Base-by-base conservation (phyloP, 805 yeast genomes). In the Candida khao-thaluensis region DNA sequence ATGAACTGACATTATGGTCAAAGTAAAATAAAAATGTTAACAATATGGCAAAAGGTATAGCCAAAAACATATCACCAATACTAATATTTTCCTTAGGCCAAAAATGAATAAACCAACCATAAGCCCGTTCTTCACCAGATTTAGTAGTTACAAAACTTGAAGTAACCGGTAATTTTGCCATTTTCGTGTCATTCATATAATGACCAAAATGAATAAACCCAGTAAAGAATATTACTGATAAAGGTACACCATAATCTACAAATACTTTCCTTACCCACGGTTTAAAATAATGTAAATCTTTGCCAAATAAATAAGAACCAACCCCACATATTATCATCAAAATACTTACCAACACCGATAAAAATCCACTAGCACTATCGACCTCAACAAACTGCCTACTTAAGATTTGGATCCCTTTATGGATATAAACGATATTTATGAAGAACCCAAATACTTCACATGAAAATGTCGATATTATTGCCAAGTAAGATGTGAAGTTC, bases 121-220 rank as follows among this genome's bases (percentile, higher is more conserved):
- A 74, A 6, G 72, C 66, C 38, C 82, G 53, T 6, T 39, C 53
- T 42, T 34, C 47, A 30, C 57, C 64, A 24, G 21, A 45, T 25
- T 34, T 47, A 0, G 96, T 87, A 2, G 99, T 97, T 25, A 70
- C 72, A 54, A 83, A 93, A 0, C 96, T 69, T 40, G 70, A 70
- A 1, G 87, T 76, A 12, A 79, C 81, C 2, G 95, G 93, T 27
- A 93, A 67, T 33, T 64, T 72, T 22, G 77, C 75, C 48, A 91
- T 71, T 10, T 71, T 47, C 1, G 85, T 76, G 16, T 69, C 54
- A n/a, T 69, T 51, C 43, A 91, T 64, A 31, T 74, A 72, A 1
- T 95, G 95, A 3, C 96, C 96, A 62, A 91, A 89, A 65, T 87
- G 95, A n/a, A 81, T 75, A 50, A 91, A 88, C 1, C 95, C 96